Conservation (phyloP, 371 early-diverging fungal genomes). For the Mortierella sp. region DNA sequence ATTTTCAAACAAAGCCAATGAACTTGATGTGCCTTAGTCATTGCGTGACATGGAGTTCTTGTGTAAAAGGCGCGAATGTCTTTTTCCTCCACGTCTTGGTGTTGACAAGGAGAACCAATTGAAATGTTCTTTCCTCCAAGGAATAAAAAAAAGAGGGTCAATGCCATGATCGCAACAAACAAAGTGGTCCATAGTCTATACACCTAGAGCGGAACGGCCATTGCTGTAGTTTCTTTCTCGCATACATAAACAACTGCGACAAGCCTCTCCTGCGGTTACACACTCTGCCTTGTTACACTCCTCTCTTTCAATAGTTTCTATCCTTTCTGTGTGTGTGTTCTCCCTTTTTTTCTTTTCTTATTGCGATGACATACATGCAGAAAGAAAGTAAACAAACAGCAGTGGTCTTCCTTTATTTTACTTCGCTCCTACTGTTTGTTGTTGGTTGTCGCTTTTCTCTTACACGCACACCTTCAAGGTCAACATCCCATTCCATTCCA, state of each 20-base stretch:
- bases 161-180: not conserved
- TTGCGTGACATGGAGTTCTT: not conserved
- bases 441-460: not conserved
- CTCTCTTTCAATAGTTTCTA: not conserved
- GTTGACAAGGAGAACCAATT: not conserved
- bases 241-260: not conserved
- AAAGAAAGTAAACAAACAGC: not conserved
- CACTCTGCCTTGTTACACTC: not conserved
- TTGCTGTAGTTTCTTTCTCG: not conserved
- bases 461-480: not conserved
- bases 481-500: constrained; percentile 8
- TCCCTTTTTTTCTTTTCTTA: not conserved
- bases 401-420: not conserved
- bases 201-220: not conserved
- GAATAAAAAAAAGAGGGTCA: not conserved
- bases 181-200: not conserved
- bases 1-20: not conserved
- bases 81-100: not conserved
- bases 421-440: not conserved
- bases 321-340: not conserved
- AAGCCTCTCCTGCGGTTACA: not conserved
- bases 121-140: not conserved
- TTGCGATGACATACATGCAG: not conserved
- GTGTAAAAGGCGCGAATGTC: not conserved
- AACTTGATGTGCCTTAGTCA: no score